phyloP scores from a whole-genome alignment of 2,329 filamentous ascomycete genomes.

The Fusarium sp. region DNA sequence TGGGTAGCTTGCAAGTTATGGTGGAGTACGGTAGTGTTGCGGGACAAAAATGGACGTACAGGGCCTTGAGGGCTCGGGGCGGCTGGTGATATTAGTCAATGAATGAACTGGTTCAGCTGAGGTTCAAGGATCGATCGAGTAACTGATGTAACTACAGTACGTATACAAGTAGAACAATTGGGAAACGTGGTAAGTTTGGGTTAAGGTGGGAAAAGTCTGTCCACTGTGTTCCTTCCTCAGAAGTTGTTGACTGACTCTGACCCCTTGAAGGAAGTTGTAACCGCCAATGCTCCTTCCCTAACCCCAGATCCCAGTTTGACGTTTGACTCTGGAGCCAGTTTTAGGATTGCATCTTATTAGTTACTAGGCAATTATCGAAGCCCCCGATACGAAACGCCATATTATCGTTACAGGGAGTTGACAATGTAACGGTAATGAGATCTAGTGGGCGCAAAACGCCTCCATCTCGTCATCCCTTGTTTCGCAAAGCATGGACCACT shows the following conservation, averaged over 20 bases:
- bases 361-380: background rate
- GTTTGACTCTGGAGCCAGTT: constrained; percentile 16
- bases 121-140: constrained; percentile 8
- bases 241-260: background rate
- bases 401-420: background rate
- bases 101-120: constrained; percentile 7
- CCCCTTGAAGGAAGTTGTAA: constrained; percentile 4
- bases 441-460: background rate
- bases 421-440: constrained; percentile 18
- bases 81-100: constrained; percentile 5
- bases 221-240: background rate
- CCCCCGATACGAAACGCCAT: constrained; percentile 8
- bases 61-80: background rate
- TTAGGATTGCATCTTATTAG: constrained; percentile 5
- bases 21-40: constrained; percentile 6
- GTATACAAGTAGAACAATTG: background rate
- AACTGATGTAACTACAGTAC: background rate
- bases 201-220: background rate
- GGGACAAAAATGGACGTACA: constrained; percentile 1
- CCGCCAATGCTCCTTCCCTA: constrained; percentile 24
- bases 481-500: constrained; percentile 1
- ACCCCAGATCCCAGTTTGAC: constrained; percentile 34
- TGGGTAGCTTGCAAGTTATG: background rate
- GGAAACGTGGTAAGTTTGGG: background rate
- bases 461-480: background rate